Base-by-base conservation (phyloP, 495 filamentous ascomycete species). In the Penicillium antarcticum region DNA sequence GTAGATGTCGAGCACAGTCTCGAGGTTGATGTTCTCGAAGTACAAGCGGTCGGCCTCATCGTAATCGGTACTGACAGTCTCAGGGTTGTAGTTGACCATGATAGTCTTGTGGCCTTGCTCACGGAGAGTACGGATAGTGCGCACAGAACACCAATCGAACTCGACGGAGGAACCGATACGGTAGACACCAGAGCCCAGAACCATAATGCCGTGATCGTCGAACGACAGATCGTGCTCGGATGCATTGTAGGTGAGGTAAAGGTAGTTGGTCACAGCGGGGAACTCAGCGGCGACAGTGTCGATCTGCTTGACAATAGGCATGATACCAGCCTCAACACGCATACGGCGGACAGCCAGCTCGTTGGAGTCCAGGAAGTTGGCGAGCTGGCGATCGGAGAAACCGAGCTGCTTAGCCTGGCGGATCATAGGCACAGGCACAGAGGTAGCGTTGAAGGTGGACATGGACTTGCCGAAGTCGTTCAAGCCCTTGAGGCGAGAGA, bases 121-220 rank as follows among this genome's bases (percentile, higher is more conserved):
- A 32, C 94, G 85, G 23, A 98, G 84, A 7, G 94, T 98, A 48
- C 94, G 87, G 50, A 98, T 92, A 5, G 92, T 90, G 45, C 92
- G 80, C 31, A 98, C 94, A n/a, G 94, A 95, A 67, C 94, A 98
- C 94, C 94, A 98, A 68, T 98, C 94, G 66, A 98, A 98, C 65
- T 98, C 94, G 45, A 98, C 94, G 0, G 92, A 96, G 1, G 92
- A 96, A 40, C 94, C 94, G 59, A 98, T 98, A 56, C 94, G 83
- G 74, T 98, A 98, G 17, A 98, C 94, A 67, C 94, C 94, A 13
- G 94, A 97, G 12, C 94, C 94, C 17, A 98, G 76, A 6, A 98
- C 94, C 92, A 97, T 98, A 38, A 87, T 83, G 64, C 94, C 94
- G 50, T 89, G 83, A 61, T 98, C 94, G 24, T 89, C 75, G 55